Percentiles rank a stretch among this genome's conserved stretches.
Conservation (phyloP, 164 flowering plant species). For the Amborella trichopoda region DNA sequence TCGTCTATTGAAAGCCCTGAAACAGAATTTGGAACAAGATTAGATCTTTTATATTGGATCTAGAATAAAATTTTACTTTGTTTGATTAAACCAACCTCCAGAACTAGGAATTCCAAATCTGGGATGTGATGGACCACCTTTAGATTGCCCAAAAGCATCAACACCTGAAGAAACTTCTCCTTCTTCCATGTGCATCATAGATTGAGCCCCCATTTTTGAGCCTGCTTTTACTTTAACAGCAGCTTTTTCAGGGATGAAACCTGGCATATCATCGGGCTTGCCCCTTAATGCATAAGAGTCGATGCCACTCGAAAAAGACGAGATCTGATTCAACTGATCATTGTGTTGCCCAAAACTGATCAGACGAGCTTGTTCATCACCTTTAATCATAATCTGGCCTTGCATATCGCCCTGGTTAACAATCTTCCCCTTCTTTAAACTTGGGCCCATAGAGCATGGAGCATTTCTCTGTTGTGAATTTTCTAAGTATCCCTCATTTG, state of each 20-base stretch:
- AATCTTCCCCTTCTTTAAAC: slow-evolving; percentile 36
- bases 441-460: slow-evolving; percentile 12
- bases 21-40: slow-evolving; percentile 18
- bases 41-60: slow-evolving; percentile 24
- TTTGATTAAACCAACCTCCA: slow-evolving; percentile 31
- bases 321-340: slow-evolving; percentile 18
- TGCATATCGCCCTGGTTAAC: slow-evolving; percentile 25
- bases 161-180: slow-evolving; percentile 24
- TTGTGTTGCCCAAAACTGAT: slow-evolving; percentile 18
- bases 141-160: slow-evolving; percentile 16
- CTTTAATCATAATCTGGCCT: slow-evolving; percentile 19
- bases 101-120: slow-evolving; percentile 19
- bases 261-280: slow-evolving; percentile 18
- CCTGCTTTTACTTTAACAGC: slow-evolving; percentile 12
- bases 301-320: slow-evolving; percentile 14
- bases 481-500: slow-evolving; percentile 28
- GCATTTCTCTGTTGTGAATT: slow-evolving; percentile 29
- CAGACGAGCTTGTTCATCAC: slow-evolving; percentile 17
- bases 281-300: slow-evolving; percentile 17
- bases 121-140: slow-evolving; percentile 19
- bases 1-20: slow-evolving; percentile 15
- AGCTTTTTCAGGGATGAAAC: slow-evolving; percentile 6
- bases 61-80: slow-evolving; percentile 21
- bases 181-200: slow-evolving; percentile 21
- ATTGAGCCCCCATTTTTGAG: no score